Percentiles rank a stretch among this genome's conserved stretches.
Evolutionary conservation across 495 filamentous ascomycete species (phyloP).

Genomic region (Lepraria neglecta): DNA sequence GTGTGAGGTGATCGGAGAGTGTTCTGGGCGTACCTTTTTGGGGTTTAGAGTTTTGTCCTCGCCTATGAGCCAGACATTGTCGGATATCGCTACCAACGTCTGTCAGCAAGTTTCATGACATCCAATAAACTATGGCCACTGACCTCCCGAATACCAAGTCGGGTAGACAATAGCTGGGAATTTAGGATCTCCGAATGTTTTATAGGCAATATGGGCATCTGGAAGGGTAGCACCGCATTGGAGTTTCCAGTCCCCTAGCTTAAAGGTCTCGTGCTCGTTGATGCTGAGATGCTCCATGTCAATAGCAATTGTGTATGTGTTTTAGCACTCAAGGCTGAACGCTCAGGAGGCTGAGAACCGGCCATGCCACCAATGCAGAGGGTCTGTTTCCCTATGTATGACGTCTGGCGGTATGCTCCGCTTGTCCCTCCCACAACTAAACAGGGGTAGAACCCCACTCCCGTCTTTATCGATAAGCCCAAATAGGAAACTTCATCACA

Average conservation of each 20-base stretch:
- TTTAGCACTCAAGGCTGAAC: not conserved
- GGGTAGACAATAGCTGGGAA: slow-evolving; percentile 66
- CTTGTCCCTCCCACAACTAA: not conserved
- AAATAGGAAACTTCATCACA: not conserved
- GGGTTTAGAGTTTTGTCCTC: slow-evolving; percentile 56
- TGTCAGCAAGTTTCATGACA: not conserved
- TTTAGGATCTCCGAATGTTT: slow-evolving; percentile 57
- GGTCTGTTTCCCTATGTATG: not conserved
- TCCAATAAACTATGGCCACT: not conserved
- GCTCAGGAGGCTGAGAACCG: not conserved
- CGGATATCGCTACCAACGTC: slow-evolving; percentile 42
- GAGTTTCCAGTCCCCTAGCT: slow-evolving; percentile 57
- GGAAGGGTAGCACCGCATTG: slow-evolving; percentile 51
- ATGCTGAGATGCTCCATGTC: slow-evolving; percentile 23
- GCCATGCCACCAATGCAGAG: too few relatives aligned
- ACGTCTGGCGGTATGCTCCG: not conserved
- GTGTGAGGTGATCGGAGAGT: not conserved
- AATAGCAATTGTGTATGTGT: too few relatives aligned
- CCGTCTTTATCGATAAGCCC: slow-evolving; percentile 7
- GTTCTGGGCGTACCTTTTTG: slow-evolving; percentile 30
- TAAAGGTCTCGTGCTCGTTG: slow-evolving; percentile 45
- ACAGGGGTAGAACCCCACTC: not conserved
- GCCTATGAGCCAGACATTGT: slow-evolving; percentile 63
- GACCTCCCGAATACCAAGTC: slow-evolving; percentile 61
- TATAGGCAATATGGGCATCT: slow-evolving; percentile 60